A percentile compares a stretch with the other conserved stretches of the same genome.
These are phyloP conservation scores for Mycena epipterygia DNA, from an alignment of 768 basidiomycete genomes.

Conservation along the genomic window DNA sequence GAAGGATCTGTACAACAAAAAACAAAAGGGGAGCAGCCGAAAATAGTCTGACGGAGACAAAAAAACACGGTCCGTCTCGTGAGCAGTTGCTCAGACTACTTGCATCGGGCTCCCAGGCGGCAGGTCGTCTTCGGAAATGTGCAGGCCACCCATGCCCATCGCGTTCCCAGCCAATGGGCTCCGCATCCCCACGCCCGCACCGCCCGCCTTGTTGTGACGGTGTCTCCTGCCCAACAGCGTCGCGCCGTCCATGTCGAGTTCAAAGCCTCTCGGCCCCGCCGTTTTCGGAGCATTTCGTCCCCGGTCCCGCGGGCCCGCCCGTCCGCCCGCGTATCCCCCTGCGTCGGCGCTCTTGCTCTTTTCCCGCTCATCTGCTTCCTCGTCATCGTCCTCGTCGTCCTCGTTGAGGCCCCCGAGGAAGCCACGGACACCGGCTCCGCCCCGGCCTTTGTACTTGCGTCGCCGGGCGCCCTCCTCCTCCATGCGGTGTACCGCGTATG, in stretches of 20 bases:
- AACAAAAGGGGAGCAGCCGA: not conserved
- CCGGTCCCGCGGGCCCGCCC: slow-evolving; percentile 45
- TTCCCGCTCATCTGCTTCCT: slow-evolving; percentile 62
- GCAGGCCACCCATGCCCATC: slow-evolving; percentile 44
- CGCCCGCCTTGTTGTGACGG: slow-evolving; percentile 47
- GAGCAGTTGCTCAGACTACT: slow-evolving; percentile 23
- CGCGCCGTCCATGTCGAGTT: slow-evolving; percentile 88
- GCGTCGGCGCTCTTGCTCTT: slow-evolving; percentile 47
- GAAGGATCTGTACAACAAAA: slow-evolving; percentile 23
- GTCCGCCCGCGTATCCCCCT: slow-evolving; percentile 46
- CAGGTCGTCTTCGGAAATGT: slow-evolving; percentile 35
- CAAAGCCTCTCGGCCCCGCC: slow-evolving; percentile 63
- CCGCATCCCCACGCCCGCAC: slow-evolving; percentile 39
- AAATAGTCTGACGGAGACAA: slow-evolving; percentile 2
- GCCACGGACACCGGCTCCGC: slow-evolving; percentile 82
- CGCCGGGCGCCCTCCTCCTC: slow-evolving; percentile 96
- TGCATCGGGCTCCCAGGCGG: slow-evolving; percentile 45
- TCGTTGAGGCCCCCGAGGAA: slow-evolving; percentile 93
- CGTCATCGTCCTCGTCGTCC: slow-evolving; percentile 84
- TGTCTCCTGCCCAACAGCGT: slow-evolving; percentile 87
- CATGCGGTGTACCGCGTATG: slow-evolving; percentile 99
- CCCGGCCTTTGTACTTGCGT: slow-evolving; percentile 83
- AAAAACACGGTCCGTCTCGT: not conserved
- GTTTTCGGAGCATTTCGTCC: slow-evolving; percentile 20
- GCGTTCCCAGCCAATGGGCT: slow-evolving; percentile 53